Conservation (phyloP, 1,284 basidiomycete species). For the Athelia psychrophila region DNA sequence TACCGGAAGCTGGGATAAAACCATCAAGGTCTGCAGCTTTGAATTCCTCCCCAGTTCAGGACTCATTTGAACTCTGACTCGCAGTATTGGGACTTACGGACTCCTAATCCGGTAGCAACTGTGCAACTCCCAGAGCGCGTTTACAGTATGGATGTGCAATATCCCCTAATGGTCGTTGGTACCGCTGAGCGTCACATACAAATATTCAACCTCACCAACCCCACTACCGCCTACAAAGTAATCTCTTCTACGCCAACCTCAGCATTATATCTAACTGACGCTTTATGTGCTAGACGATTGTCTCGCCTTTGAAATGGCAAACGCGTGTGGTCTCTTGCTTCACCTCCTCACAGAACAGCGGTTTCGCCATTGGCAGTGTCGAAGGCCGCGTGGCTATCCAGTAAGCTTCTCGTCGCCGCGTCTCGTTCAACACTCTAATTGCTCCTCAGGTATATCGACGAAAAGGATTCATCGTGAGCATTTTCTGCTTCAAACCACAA, state of each 20-base stretch:
- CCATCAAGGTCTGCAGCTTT: slow-evolving; percentile 83
- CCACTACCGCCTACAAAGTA: slow-evolving; percentile 75
- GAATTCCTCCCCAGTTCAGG: too few species aligned
- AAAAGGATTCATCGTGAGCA: slow-evolving; percentile 69
- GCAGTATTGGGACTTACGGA: slow-evolving; percentile 94
- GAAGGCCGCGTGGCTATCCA: slow-evolving; percentile 97
- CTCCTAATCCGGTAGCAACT: slow-evolving; percentile 69
- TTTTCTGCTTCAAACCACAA: too few species aligned
- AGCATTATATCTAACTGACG: too few species aligned
- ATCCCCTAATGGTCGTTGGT: slow-evolving; percentile 91
- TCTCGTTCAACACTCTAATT: too few species aligned
- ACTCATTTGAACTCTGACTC: too few species aligned
- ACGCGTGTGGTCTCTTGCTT: slow-evolving; percentile 90
- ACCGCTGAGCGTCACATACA: slow-evolving; percentile 91
- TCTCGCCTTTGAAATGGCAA: slow-evolving; percentile 92
- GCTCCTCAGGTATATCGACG: too few species aligned
- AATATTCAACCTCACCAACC: slow-evolving; percentile 85
- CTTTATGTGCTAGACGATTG: slow-evolving; percentile 58
- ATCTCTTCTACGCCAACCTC: too few species aligned
- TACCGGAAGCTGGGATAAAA: slow-evolving; percentile 92
- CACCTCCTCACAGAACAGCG: slow-evolving; percentile 62
- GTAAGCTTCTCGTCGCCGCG: too few species aligned
- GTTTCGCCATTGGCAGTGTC: slow-evolving; percentile 91
- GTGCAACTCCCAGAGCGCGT: slow-evolving; percentile 89
- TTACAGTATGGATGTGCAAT: slow-evolving; percentile 84